phyloP scores from a whole-genome alignment of 164 flowering plant genomes.

The Liquidambar formosana region DNA sequence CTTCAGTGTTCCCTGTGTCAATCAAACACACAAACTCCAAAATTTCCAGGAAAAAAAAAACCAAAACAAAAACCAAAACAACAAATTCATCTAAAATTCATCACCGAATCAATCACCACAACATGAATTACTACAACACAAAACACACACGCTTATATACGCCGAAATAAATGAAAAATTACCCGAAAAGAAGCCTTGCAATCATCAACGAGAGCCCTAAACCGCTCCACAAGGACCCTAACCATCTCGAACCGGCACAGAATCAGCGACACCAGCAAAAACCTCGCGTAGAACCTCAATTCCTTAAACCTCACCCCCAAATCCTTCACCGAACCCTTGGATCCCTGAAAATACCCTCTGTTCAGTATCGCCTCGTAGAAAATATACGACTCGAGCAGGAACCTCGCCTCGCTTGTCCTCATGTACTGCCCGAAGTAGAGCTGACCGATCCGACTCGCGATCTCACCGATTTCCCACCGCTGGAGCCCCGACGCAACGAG shows the following conservation, averaged over 20 bases:
- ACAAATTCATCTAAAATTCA: not conserved
- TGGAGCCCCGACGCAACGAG: slow-evolving; percentile 76
- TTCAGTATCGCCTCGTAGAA: slow-evolving; percentile 88
- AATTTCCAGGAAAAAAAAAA: not conserved
- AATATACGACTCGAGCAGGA: slow-evolving; percentile 71
- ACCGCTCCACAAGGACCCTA: slow-evolving; percentile 50
- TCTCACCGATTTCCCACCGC: slow-evolving; percentile 97
- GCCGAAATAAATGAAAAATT: slow-evolving; percentile 11
- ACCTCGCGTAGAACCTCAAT: slow-evolving; percentile 88
- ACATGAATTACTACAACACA: too few species aligned
- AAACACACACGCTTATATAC: too few species aligned
- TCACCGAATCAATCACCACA: too few species aligned
- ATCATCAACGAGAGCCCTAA: slow-evolving; percentile 66
- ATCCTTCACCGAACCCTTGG: slow-evolving; percentile 43
- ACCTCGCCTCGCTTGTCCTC: slow-evolving; percentile 83
- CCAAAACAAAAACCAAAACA: not conserved
- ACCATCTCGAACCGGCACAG: slow-evolving; percentile 70
- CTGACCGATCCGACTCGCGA: slow-evolving; percentile 97
- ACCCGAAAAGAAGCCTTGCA: slow-evolving; percentile 65
- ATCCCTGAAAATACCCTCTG: slow-evolving; percentile 63
- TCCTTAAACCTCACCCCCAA: slow-evolving; percentile 75
- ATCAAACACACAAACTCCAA: too few species aligned
- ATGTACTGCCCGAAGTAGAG: slow-evolving; percentile 86
- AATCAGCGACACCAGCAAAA: slow-evolving; percentile 74
- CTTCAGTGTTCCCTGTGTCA: too few species aligned